These are phyloP conservation scores for Eragrostis nindensis DNA, from an alignment of 176 grass and related monocot species.

Conservation along the genomic window DNA sequence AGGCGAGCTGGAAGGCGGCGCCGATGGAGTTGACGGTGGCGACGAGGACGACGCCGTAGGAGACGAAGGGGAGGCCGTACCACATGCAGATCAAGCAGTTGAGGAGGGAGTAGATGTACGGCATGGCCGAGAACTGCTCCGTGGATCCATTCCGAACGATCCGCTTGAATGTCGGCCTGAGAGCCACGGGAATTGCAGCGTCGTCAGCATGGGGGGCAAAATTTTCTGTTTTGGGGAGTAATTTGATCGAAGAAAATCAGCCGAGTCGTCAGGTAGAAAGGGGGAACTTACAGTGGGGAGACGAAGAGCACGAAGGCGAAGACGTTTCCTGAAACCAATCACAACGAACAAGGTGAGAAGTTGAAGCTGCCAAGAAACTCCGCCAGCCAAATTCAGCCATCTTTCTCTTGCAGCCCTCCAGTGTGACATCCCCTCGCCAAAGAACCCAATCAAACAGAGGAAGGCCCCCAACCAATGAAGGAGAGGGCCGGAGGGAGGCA, in stretches of 20 bases:
- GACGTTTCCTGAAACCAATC: conserved; percentile 76
- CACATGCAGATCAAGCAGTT: conserved; percentile 96
- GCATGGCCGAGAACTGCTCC: conserved; percentile 92
- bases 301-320: conserved; percentile 91
- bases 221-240: neutral
- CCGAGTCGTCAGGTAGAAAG: neutral
- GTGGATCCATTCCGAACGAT: conserved; percentile 80
- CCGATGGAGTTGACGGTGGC: conserved; percentile 87
- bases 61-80: conserved; percentile 90
- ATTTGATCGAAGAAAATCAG: neutral
- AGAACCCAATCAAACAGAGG: neutral
- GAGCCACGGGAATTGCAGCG: neutral
- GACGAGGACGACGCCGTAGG: conserved; percentile 82
- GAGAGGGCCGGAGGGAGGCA: neutral
- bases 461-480: neutral
- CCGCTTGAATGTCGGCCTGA: conserved; percentile 86
- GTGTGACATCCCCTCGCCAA: neutral
- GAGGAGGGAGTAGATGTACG: conserved; percentile 94
- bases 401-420: too few species aligned
- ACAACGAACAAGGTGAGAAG: neutral
- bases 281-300: conserved; percentile 79
- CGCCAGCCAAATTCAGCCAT: neutral
- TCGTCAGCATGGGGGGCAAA: neutral
- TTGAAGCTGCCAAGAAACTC: neutral
- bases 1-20: conserved; percentile 80